These are phyloP conservation scores for Tylopilus sp. DNA, from an alignment of 768 basidiomycete genomes.

Conservation along the genomic window DNA sequence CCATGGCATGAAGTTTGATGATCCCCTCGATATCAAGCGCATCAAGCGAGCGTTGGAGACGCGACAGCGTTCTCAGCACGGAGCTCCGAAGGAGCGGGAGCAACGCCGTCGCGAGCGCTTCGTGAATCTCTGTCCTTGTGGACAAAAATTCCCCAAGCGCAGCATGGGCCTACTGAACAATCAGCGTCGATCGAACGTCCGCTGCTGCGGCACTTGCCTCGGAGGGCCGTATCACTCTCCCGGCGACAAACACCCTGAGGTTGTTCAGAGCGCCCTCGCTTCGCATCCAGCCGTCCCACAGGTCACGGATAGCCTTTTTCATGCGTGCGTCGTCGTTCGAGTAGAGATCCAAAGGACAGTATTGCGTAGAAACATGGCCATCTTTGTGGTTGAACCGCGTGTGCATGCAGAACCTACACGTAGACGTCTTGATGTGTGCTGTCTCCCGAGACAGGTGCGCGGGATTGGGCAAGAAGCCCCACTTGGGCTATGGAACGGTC, in stretches of 20 bases:
- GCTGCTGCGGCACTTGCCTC: slow-evolving; percentile 43
- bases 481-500: slow-evolving; percentile 73
- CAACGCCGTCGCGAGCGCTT: slow-evolving; percentile 50
- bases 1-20: slow-evolving; percentile 36
- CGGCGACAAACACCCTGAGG: slow-evolving; percentile 72
- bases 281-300: slow-evolving; percentile 72
- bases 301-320: slow-evolving; percentile 54
- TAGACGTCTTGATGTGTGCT: slow-evolving; percentile 54
- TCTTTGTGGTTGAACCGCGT: slow-evolving; percentile 46
- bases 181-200: slow-evolving; percentile 3
- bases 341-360: slow-evolving; percentile 91
- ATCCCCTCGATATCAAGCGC: slow-evolving; percentile 84
- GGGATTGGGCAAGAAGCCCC: slow-evolving; percentile 82
- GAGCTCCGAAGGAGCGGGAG: slow-evolving; percentile 45
- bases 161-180: slow-evolving; percentile 3
- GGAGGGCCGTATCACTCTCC: slow-evolving; percentile 53
- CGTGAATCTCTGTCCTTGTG: slow-evolving; percentile 35
- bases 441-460: slow-evolving; percentile 59
- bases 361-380: slow-evolving; percentile 38
- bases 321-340: slow-evolving; percentile 65
- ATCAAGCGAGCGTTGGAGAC: slow-evolving; percentile 76
- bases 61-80: slow-evolving; percentile 50
- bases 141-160: slow-evolving; percentile 16
- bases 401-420: slow-evolving; percentile 94
- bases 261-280: slow-evolving; percentile 74